These are phyloP conservation scores for Heterobasidion occidentale DNA, from an alignment of 1,284 basidiomycete genomes.

Conservation along the genomic window DNA sequence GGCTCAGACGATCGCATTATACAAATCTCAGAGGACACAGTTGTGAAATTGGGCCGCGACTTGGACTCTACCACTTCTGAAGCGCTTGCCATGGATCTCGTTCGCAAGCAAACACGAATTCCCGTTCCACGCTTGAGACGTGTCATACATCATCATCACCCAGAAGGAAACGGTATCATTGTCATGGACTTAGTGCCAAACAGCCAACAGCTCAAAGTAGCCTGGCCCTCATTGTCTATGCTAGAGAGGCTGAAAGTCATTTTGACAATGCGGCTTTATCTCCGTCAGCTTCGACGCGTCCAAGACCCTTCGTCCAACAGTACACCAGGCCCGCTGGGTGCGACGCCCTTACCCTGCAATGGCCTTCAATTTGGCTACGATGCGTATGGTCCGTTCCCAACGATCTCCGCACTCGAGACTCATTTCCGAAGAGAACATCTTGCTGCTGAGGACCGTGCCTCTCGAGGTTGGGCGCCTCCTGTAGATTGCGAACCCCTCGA, in stretches of 20 bases:
- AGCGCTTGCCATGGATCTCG: constrained; percentile 13
- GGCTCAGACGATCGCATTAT: not conserved
- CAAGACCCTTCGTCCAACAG: not conserved
- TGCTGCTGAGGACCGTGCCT: constrained; percentile 2
- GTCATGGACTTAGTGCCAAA: constrained; percentile 17
- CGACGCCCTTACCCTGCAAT: constrained; percentile 1
- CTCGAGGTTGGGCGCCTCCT: not conserved
- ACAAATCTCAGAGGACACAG: not conserved
- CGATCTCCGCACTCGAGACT: not conserved
- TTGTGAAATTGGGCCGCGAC: not conserved
- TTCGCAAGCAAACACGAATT: constrained; percentile 14
- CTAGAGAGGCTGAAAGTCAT: constrained; percentile 17
- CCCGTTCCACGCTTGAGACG: constrained; percentile 17
- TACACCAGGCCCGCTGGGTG: constrained; percentile 8
- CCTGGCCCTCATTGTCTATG: constrained; percentile 16
- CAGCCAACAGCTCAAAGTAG: constrained; percentile 15
- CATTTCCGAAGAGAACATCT: constrained; percentile 4
- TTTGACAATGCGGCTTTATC: constrained; percentile 20
- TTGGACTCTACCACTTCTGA: constrained; percentile 5
- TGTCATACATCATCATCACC: constrained; percentile 1
- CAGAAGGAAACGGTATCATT: constrained; percentile 8
- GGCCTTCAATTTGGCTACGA: not conserved
- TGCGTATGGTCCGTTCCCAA: constrained; percentile 6
- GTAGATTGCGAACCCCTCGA: constrained; percentile 14
- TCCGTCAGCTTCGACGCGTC: constrained; percentile 21